phyloP scores from a whole-genome alignment of 192 early-diverging fungal genomes.

The Coemansia sp. region DNA sequence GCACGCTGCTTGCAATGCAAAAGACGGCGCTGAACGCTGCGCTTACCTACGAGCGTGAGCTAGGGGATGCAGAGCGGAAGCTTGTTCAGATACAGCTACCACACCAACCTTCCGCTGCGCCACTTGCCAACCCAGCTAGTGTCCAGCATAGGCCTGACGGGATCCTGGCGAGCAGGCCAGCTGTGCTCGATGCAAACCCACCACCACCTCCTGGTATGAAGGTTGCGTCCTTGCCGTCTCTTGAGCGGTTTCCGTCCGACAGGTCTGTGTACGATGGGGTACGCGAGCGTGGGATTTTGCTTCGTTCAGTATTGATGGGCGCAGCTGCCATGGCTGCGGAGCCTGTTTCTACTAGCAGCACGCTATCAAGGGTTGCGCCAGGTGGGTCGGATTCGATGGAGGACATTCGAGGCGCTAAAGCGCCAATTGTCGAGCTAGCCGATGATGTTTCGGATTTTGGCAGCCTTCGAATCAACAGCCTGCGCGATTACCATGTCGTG shows the following conservation, averaged over 20 bases:
- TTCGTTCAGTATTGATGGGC: constrained; percentile 45
- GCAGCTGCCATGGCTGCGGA: background rate
- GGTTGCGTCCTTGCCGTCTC: background rate
- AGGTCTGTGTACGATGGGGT: constrained; percentile 40
- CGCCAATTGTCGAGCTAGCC: constrained; percentile 13
- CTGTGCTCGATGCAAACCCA: background rate
- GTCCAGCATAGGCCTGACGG: background rate
- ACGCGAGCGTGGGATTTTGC: constrained; percentile 47
- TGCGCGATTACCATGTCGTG: background rate
- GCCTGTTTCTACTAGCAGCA: background rate
- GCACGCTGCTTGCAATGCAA: constrained; percentile 53
- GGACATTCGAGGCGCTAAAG: constrained; percentile 35
- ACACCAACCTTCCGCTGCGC: background rate
- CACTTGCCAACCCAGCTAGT: background rate
- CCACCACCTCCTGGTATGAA: background rate
- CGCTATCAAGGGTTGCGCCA: background rate
- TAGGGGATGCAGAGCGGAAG: constrained; percentile 44
- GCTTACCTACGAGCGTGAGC: constrained; percentile 48
- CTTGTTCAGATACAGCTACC: constrained; percentile 21
- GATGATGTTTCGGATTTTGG: constrained; percentile 25
- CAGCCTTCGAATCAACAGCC: constrained; percentile 11
- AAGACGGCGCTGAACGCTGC: constrained; percentile 50
- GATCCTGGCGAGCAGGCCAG: background rate
- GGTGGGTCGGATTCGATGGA: constrained; percentile 18
- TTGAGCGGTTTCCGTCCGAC: constrained; percentile 7